Base-by-base conservation (phyloP, 306 rosid species). In the Ochetophila trinervis region DNA sequence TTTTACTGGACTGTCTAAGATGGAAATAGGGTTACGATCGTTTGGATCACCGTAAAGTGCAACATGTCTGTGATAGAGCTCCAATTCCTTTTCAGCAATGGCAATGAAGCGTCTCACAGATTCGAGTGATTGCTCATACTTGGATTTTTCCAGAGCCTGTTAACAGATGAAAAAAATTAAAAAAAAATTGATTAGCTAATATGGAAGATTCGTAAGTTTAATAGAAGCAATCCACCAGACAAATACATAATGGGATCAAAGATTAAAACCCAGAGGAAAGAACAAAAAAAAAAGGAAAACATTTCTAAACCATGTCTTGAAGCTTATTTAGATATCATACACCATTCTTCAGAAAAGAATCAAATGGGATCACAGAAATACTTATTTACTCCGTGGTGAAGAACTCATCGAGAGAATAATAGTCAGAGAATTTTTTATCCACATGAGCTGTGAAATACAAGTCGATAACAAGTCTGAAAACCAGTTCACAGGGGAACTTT, bases 91-190 rank as follows among this genome's bases (percentile, higher is more conserved):
- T 82, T 93, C 97, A 0, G 87, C 84, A 32, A 87, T 79, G 16
- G 87, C 87, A 42, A 93, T 89, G 80, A 93, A 93, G 63, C 85
- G 89, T 47, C 78, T 79, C 9, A 89, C 95, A 5, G 94, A 84
- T 68, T 93, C 95, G 0, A 93, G 96, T 15, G 96, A 87, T 65
- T 87, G 96, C 85, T 89, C 97, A 51, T 89, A 90, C 83, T 86
- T 93, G 9, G 95, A 84, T 77, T 87, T 93, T 76, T 93, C 99
- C 21, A 89, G 85, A 63, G 99, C 99, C 99, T 93, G 86, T 11
- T 44, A 56, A 49, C 24, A 57, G 50, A 49, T n/a, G n/a, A n/a
- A n/a, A n/a, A n/a, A n/a, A n/a, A n/a, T n/a, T n/a, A n/a, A n/a
- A n/a, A 35, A 21, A 37, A 37, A 77, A 57, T 52, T 17, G 65